Evolutionary conservation across 768 basidiomycete species (phyloP), one percentile per base, ranked within the genome.

Genomic region (Amanita thiersii): DNA sequence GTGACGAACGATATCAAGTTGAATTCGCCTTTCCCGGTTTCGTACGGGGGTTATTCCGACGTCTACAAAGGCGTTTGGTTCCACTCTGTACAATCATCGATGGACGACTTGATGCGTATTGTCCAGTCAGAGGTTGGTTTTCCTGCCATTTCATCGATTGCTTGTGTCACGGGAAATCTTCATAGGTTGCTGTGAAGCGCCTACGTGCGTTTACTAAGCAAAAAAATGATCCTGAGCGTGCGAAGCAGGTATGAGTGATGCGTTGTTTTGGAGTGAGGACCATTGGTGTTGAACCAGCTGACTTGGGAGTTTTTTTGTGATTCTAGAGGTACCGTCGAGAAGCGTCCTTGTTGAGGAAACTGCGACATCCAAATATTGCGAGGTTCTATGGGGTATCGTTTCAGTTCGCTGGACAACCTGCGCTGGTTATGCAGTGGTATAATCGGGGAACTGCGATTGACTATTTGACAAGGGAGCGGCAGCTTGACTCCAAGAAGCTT

Each of bases 401-500:
- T 17, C 69, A 68, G 29, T 43, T 51, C 30, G 50, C 46, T 47
- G 60, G 37, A 46, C 51, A 50, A 43, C 60, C 52, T 49, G 45
- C 67, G 52, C 21, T 73, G 56, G 65, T 70, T 49, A 60, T 59
- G 61, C 48, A 63, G 58, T 48, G 69, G 71, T 49, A 69, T 58
- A 40, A 59, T 17, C 51, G 56, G 24, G 58, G 57, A 12, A 57
- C 42, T 17, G 54, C 53, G 4, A 36, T 50, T 3, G 40, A 48
- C 17, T 59, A 58, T 41, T 31, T 60, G 24, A 43, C 29, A 5
- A 28, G n/a, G n/a, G 19, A 39, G 20, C 38, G 32, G 35, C 40
- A 50, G 26, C 50, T 43, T 4, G 39, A 45, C 19, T 43, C 33
- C 5, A 46, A 53, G 34, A 44, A 48, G 15, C 20, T 53, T 28